Evolutionary conservation across 2,329 filamentous ascomycete species (phyloP).

Genomic region (Ilyonectria destructans): DNA sequence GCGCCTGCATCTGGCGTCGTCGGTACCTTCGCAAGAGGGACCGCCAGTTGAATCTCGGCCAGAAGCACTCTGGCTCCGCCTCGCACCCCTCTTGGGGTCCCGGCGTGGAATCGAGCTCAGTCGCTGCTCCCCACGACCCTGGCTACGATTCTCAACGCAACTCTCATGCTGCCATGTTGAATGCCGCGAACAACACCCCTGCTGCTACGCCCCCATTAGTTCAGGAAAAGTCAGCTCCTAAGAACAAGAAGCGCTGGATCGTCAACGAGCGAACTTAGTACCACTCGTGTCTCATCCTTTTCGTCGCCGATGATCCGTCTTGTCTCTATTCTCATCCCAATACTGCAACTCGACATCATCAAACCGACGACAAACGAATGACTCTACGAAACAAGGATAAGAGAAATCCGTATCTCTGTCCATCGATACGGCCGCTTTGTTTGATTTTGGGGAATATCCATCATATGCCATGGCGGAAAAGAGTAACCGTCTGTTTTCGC

Average conservation of each 20-base stretch:
- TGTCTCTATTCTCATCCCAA: slow-evolving; percentile 30
- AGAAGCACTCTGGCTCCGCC: slow-evolving; percentile 59
- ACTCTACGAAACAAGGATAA: slow-evolving; percentile 16
- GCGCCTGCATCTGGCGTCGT: slow-evolving; percentile 80
- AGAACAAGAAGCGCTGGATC: slow-evolving; percentile 65
- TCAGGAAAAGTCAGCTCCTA: slow-evolving; percentile 51
- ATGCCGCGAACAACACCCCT: slow-evolving; percentile 33
- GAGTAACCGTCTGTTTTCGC: slow-evolving; percentile 3
- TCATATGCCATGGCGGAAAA: slow-evolving; percentile 13
- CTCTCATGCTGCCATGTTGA: slow-evolving; percentile 45
- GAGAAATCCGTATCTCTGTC: slow-evolving; percentile 34
- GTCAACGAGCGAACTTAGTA: slow-evolving; percentile 61
- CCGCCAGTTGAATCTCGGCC: slow-evolving; percentile 58
- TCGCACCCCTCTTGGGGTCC: slow-evolving; percentile 57
- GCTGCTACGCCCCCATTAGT: slow-evolving; percentile 25
- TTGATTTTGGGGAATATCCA: slow-evolving; percentile 24
- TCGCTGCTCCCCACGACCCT: slow-evolving; percentile 51
- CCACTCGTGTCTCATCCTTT: slow-evolving; percentile 10
- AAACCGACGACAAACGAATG: slow-evolving; percentile 38
- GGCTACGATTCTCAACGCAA: slow-evolving; percentile 48
- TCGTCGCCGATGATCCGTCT: slow-evolving; percentile 15
- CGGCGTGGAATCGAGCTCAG: slow-evolving; percentile 44
- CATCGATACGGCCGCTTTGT: slow-evolving; percentile 44
- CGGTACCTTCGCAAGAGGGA: slow-evolving; percentile 82
- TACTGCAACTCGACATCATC: slow-evolving; percentile 29